phyloP scores from a whole-genome alignment of 2,329 filamentous ascomycete species.

The Trichoderma sp. region DNA sequence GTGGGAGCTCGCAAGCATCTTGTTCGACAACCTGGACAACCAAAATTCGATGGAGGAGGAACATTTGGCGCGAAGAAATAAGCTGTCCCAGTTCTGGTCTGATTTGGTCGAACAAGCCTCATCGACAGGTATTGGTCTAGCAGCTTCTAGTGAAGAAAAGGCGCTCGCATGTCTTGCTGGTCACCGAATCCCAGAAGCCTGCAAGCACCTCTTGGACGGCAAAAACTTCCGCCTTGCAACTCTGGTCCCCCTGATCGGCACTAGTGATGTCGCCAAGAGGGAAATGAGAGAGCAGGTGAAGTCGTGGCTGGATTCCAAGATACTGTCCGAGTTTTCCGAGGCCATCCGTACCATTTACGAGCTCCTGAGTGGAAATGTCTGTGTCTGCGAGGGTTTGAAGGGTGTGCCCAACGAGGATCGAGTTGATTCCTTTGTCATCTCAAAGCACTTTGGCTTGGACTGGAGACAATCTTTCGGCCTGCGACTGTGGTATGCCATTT shows the following conservation, averaged over 20 bases:
- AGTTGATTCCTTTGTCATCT: constrained; percentile 76
- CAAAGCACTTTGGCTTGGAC: constrained; percentile 79
- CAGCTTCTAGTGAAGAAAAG: constrained; percentile 73
- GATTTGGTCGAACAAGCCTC: constrained; percentile 64
- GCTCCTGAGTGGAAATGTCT: constrained; percentile 84
- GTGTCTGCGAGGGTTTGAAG: constrained; percentile 76
- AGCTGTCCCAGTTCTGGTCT: constrained; percentile 67
- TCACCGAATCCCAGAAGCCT: constrained; percentile 79
- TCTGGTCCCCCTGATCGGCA: constrained; percentile 78
- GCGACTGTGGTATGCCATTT: constrained; percentile 83
- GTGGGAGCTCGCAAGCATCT: constrained; percentile 83
- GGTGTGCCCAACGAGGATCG: constrained; percentile 76
- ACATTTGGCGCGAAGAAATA: constrained; percentile 56
- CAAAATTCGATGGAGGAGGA: constrained; percentile 43
- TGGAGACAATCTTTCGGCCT: constrained; percentile 95
- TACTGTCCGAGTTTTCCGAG: constrained; percentile 84
- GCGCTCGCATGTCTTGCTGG: constrained; percentile 78
- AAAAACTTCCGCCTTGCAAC: constrained; percentile 84
- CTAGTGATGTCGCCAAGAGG: constrained; percentile 66
- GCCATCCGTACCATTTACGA: constrained; percentile 86
- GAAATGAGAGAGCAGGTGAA: constrained; percentile 80
- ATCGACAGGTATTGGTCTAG: constrained; percentile 56
- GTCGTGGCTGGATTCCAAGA: constrained; percentile 79
- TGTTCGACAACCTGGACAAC: constrained; percentile 71
- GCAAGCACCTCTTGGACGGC: constrained; percentile 72